Percentiles rank a stretch among this genome's conserved stretches.
These are phyloP conservation scores for Penicillium maclennaniae DNA, from an alignment of 495 filamentous ascomycete genomes.

Conservation along the genomic window DNA sequence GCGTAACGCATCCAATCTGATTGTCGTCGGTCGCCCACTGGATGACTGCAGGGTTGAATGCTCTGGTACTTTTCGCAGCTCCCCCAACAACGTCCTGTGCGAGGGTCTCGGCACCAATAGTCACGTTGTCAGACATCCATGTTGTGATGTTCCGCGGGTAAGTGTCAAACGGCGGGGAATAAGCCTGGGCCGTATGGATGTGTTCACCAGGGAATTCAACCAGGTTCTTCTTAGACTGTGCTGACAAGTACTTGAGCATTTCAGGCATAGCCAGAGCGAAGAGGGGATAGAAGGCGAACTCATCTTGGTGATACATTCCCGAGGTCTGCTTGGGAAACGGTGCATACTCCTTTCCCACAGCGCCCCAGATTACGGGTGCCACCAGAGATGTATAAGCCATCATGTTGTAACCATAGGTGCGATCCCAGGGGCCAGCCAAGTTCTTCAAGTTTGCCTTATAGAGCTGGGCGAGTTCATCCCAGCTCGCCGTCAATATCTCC, in stretches of 20 bases:
- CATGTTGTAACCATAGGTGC: conserved; percentile 44
- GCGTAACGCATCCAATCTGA: conserved; percentile 19
- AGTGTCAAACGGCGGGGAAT: conserved; percentile 38
- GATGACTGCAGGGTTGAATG: conserved; percentile 38
- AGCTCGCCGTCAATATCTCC: conserved; percentile 27
- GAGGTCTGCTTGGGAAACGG: conserved; percentile 21
- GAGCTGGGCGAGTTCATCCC: conserved; percentile 29
- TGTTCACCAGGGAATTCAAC: conserved; percentile 34
- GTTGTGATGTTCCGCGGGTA: conserved; percentile 37
- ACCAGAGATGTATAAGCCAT: conserved; percentile 37
- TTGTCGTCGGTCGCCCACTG: conserved; percentile 31
- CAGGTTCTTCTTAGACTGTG: conserved; percentile 16
- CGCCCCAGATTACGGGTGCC: conserved; percentile 34
- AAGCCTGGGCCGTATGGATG: conserved; percentile 29
- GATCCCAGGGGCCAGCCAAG: conserved; percentile 42
- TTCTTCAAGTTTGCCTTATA: conserved; percentile 39
- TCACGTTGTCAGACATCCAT: conserved; percentile 36
- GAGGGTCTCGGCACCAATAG: conserved; percentile 37
- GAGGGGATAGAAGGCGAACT: conserved; percentile 37
- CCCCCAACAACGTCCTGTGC: conserved; percentile 37
- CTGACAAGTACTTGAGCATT: conserved; percentile 20
- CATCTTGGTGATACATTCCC: conserved; percentile 35
- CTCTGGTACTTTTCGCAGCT: conserved; percentile 25
- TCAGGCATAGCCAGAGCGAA: conserved; percentile 30
- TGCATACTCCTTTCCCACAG: conserved; percentile 29